phyloP scores from a whole-genome alignment of 257 asterid species.

The Galeopsis tetrahit region DNA sequence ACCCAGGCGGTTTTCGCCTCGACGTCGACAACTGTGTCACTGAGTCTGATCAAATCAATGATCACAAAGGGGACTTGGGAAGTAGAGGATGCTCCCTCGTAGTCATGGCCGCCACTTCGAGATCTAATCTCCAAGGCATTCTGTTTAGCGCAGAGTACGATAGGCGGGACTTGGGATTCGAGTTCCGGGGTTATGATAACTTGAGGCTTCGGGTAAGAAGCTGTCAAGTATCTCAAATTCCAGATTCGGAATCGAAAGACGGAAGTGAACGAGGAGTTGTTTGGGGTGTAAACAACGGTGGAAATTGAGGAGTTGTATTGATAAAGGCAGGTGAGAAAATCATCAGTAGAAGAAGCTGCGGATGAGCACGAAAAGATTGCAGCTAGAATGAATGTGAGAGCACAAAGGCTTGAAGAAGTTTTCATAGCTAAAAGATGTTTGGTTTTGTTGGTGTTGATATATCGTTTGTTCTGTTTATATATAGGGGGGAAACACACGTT shows the following conservation, averaged over 20 bases:
- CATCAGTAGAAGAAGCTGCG: neutral
- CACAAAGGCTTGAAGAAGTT: too few species aligned
- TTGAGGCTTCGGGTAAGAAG: conserved; percentile 1
- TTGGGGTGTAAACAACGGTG: conserved; percentile 4
- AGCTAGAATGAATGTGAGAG: neutral
- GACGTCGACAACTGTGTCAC: neutral
- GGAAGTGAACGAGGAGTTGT: neutral
- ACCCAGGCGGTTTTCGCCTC: neutral
- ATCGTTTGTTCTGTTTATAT: too few species aligned
- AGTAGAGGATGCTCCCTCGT: neutral
- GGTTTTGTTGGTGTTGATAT: too few species aligned
- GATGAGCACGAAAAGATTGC: neutral
- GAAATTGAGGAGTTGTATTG: conserved; percentile 6
- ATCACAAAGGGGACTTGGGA: neutral
- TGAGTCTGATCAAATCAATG: conserved; percentile 6
- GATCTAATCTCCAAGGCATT: neutral
- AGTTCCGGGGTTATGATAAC: conserved; percentile 21
- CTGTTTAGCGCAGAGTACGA: neutral
- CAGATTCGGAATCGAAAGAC: neutral
- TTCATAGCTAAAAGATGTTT: too few species aligned
- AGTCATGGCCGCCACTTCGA: conserved; percentile 13
- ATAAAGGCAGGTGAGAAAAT: conserved; percentile 2
- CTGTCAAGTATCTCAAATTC: neutral
- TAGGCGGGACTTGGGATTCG: conserved; percentile 20
- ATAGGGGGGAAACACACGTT: too few species aligned